phyloP scores from a whole-genome alignment of 2,329 filamentous ascomycete genomes.

The Didymella lethalis region DNA sequence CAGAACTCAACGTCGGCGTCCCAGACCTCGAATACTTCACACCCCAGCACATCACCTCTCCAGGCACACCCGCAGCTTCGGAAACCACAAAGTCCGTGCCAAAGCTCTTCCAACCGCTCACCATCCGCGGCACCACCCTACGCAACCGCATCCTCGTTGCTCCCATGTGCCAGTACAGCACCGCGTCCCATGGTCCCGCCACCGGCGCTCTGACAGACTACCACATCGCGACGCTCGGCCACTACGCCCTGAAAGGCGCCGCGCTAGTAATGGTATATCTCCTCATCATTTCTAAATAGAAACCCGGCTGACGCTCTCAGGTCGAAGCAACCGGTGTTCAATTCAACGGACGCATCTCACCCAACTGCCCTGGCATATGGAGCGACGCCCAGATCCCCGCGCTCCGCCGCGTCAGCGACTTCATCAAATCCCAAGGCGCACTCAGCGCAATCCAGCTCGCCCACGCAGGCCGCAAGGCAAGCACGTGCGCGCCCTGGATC shows the following conservation, averaged over 20 bases:
- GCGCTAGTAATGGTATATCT: constrained; percentile 37
- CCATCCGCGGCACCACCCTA: constrained; percentile 46
- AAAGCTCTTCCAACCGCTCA: constrained; percentile 48
- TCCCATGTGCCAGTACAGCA: constrained; percentile 52
- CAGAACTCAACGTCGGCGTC: constrained; percentile 40
- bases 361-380: constrained; percentile 50
- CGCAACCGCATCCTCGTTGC: constrained; percentile 50
- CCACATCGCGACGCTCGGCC: constrained; percentile 50
- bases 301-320: not conserved
- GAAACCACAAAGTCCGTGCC: constrained; percentile 27
- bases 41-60: constrained; percentile 53
- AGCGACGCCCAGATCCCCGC: constrained; percentile 48
- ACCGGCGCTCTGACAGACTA: constrained; percentile 51
- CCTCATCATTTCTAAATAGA: too few species aligned
- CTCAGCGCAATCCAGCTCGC: constrained; percentile 47
- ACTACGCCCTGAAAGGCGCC: constrained; percentile 51
- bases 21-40: constrained; percentile 55
- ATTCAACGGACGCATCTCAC: constrained; percentile 46
- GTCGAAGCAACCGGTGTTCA: constrained; percentile 50
- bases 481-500: constrained; percentile 46
- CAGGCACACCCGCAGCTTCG: constrained; percentile 45
- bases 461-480: constrained; percentile 48
- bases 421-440: constrained; percentile 46
- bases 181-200: constrained; percentile 44
- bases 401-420: constrained; percentile 43